Conservation (phyloP, 2,329 filamentous ascomycete genomes). For the Samsoniella hepiali region DNA sequence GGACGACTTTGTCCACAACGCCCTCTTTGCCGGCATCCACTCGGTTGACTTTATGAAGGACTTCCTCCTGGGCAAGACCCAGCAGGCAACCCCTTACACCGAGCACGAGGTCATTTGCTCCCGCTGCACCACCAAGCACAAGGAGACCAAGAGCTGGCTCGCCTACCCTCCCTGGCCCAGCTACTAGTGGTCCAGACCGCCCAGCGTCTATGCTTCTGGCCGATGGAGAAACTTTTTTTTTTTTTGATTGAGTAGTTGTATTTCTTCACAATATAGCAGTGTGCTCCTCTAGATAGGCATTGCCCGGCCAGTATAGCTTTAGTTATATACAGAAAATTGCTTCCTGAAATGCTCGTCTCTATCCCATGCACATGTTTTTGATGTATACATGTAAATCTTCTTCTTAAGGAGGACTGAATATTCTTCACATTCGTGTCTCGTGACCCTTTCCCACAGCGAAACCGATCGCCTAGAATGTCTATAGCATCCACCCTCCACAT, state of each 20-base stretch:
- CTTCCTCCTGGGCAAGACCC: not conserved
- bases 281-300: not conserved
- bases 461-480: too few relatives aligned
- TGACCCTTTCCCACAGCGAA: too few relatives aligned
- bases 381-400: too few relatives aligned
- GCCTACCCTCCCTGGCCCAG: not conserved
- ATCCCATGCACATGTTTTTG: not conserved
- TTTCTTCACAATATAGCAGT: not conserved
- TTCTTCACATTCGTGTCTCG: too few relatives aligned
- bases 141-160: not conserved
- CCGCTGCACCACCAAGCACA: slow-evolving; percentile 14
- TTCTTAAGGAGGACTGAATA: too few relatives aligned
- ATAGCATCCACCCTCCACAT: too few relatives aligned
- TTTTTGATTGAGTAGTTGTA: not conserved
- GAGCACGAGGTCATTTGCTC: slow-evolving; percentile 12
- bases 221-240: not conserved
- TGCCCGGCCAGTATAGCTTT: not conserved
- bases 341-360: not conserved
- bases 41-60: slow-evolving; percentile 16
- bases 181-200: not conserved
- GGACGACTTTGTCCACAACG: slow-evolving; percentile 18
- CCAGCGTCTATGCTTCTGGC: not conserved
- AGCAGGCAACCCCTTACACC: not conserved
- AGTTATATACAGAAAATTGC: not conserved
- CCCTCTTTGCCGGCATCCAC: slow-evolving; percentile 17